A percentile compares a stretch with the other conserved stretches of the same genome.
Conservation (phyloP, 139 green algal species). For the Auxenochlorella pyrenoidosa region DNA sequence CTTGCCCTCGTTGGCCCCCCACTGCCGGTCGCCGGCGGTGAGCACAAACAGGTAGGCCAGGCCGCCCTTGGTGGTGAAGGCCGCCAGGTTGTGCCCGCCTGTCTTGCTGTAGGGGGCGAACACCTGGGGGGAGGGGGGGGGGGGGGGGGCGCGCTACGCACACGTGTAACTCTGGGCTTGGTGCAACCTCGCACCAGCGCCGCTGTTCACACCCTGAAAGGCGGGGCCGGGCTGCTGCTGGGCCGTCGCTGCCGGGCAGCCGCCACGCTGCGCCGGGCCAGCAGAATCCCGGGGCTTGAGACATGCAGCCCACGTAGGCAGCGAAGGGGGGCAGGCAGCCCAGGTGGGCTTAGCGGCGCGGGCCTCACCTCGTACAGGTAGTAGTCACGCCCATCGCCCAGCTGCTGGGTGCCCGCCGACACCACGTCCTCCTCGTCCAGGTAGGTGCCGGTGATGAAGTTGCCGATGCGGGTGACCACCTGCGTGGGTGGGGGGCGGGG, state of each 20-base stretch:
- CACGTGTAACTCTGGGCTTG: too few species aligned
- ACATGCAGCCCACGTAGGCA: too few species aligned
- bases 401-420: not conserved
- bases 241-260: not conserved
- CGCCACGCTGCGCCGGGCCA: not conserved
- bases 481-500: conserved; percentile 36
- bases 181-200: too few species aligned
- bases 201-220: too few species aligned
- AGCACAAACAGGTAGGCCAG: conserved; percentile 74
- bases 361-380: conserved; percentile 51
- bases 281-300: too few species aligned
- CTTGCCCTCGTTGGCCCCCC: conserved; percentile 58
- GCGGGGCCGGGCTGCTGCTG: too few species aligned
- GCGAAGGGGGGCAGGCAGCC: too few species aligned
- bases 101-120: conserved; percentile 63
- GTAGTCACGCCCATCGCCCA: conserved; percentile 51
- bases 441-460: conserved; percentile 80
- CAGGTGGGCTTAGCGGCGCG: not conserved
- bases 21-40: conserved; percentile 81
- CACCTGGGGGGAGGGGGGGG: conserved; percentile 20
- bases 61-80: conserved; percentile 75
- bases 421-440: conserved; percentile 50
- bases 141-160: too few species aligned
- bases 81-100: conserved; percentile 63
- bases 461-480: conserved; percentile 71